Evolutionary conservation across 306 rosid genomes (phyloP).

Genomic region (Vachellia collinsii): DNA sequence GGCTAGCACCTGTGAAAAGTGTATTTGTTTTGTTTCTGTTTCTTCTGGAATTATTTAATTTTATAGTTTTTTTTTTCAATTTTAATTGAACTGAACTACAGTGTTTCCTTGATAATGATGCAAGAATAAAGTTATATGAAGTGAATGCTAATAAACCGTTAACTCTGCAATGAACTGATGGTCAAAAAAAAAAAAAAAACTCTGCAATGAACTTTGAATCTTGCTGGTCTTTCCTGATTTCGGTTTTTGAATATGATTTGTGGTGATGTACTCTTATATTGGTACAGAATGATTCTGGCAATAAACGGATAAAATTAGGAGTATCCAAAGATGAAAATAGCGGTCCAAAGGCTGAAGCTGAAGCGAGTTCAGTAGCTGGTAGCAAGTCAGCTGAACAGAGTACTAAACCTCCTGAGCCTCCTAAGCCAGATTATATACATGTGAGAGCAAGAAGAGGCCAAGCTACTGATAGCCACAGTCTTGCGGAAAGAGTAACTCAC

Average conservation of each 20-base stretch:
- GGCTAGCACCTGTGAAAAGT: neutral
- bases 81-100: neutral
- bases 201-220: neutral
- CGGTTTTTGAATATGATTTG: conserved; percentile 14
- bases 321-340: conserved; percentile 46
- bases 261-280: conserved; percentile 17
- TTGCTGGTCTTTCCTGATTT: conserved; percentile 3
- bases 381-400: conserved; percentile 55
- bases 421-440: conserved; percentile 87
- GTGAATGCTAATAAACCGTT: neutral
- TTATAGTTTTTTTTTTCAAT: neutral
- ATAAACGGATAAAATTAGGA: conserved; percentile 57
- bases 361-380: conserved; percentile 54
- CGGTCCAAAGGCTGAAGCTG: conserved; percentile 47
- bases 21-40: neutral
- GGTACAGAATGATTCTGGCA: conserved; percentile 54
- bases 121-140: neutral
- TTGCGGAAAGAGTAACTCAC: conserved; percentile 81
- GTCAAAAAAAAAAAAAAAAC: too few relatives aligned
- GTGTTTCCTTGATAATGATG: neutral
- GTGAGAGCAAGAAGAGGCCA: conserved; percentile 98
- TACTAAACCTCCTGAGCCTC: conserved; percentile 61
- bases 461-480: conserved; percentile 99
- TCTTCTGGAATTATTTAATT: neutral
- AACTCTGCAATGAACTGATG: neutral